phyloP scores from a whole-genome alignment of 805 yeast species.

The Zygosaccharomyces kombuchaensis region DNA sequence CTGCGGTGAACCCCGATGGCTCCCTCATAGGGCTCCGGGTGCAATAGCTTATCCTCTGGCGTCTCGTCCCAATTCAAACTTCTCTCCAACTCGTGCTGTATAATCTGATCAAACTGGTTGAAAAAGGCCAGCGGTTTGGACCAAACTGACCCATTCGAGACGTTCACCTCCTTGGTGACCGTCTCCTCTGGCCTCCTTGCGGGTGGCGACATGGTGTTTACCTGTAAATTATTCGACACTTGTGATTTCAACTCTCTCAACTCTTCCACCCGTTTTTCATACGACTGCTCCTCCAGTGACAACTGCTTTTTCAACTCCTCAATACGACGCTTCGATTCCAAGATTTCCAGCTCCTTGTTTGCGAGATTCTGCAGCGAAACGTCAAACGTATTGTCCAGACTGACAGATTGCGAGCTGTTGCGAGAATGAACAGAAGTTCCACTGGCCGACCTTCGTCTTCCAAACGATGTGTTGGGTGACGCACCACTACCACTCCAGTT shows the following conservation, averaged over 20 bases:
- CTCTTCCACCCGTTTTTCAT: conserved; percentile 40
- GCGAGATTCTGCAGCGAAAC: conserved; percentile 59
- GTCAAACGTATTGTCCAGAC: conserved; percentile 28
- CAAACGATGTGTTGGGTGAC: neutral
- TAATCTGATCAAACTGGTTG: conserved; percentile 62
- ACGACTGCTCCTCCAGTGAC: conserved; percentile 46
- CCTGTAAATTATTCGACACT: conserved; percentile 19
- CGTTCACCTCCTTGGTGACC: neutral
- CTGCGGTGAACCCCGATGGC: neutral
- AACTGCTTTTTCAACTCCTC: conserved; percentile 44
- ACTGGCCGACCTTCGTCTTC: conserved; percentile 25
- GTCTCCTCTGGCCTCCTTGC: conserved; percentile 1
- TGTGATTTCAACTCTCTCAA: conserved; percentile 34
- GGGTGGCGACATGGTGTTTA: neutral
- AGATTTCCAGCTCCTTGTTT: conserved; percentile 60
- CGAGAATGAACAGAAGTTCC: conserved; percentile 22
- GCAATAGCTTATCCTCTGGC: neutral
- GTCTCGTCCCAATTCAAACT: conserved; percentile 36
- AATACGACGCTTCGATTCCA: conserved; percentile 57
- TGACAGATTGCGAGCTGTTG: conserved; percentile 12
- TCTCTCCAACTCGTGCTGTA: conserved; percentile 63
- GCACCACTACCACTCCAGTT: neutral
- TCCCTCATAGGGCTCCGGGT: neutral
- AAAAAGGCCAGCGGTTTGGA: conserved; percentile 56
- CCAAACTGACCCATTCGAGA: conserved; percentile 33